Percentiles rank a stretch among this genome's conserved stretches.
These are phyloP conservation scores for Scheffersomyces insectosa DNA, from an alignment of 1,139 yeast genomes.

Conservation along the genomic window DNA sequence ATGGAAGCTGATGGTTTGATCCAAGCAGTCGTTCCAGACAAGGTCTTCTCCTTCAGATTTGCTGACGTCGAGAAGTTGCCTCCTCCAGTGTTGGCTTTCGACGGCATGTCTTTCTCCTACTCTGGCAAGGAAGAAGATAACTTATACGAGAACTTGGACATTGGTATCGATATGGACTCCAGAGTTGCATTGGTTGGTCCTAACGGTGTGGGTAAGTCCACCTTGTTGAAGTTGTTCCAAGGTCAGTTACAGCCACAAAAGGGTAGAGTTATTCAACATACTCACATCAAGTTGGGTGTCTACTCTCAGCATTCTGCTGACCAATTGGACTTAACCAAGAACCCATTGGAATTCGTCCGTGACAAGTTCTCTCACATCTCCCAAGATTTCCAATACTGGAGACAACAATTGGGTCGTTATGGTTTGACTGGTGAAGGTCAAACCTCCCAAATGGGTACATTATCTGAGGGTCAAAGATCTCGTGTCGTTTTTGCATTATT, in stretches of 20 bases:
- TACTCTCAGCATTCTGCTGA: constrained; percentile 99
- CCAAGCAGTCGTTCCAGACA: constrained; percentile 89
- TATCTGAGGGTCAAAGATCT: constrained; percentile 98
- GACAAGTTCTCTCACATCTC: constrained; percentile 86
- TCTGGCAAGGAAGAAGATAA: constrained; percentile 86
- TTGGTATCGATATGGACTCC: constrained; percentile 99
- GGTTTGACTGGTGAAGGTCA: constrained; percentile 99
- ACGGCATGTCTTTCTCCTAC: constrained; percentile 90
- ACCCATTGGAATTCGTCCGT: constrained; percentile 95
- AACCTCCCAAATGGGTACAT: constrained; percentile 97
- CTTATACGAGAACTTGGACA: constrained; percentile 85
- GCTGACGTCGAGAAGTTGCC: constrained; percentile 97
- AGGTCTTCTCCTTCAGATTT: constrained; percentile 90
- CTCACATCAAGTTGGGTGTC: constrained; percentile 97
- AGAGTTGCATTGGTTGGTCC: constrained; percentile 98
- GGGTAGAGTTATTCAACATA: constrained; percentile 96
- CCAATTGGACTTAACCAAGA: constrained; percentile 92
- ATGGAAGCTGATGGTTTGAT: constrained; percentile 99
- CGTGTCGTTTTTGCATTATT: constrained; percentile 96
- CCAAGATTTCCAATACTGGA: constrained; percentile 99
- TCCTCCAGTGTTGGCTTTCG: constrained; percentile 97
- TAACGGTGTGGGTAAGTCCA: constrained; percentile 98
- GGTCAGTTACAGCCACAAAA: constrained; percentile 86
- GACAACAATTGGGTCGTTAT: constrained; percentile 96
- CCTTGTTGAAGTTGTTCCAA: constrained; percentile 93